A percentile compares a stretch with the other conserved stretches of the same genome.
Evolutionary conservation across 1,139 yeast species (phyloP).

Genomic region (Cylindricascospora bacillispora): DNA sequence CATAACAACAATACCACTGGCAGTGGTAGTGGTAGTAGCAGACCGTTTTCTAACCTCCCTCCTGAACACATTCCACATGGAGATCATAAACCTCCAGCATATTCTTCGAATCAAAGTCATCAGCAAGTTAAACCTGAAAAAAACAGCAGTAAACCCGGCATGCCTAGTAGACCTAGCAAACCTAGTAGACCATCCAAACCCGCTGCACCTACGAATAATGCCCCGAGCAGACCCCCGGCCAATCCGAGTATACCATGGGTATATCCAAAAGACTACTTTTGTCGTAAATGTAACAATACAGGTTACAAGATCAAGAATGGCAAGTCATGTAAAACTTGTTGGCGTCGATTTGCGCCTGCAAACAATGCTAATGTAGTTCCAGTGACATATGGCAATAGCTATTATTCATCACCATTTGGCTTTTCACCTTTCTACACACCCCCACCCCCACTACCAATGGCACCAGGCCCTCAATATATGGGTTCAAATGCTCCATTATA

Average conservation of each 20-base stretch:
- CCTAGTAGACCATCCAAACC: slow-evolving; percentile 3
- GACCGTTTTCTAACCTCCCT: no score
- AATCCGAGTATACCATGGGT: slow-evolving; percentile 60
- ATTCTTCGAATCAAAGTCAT: neutral
- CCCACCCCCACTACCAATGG: slow-evolving; percentile 5
- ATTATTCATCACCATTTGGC: slow-evolving; percentile 1
- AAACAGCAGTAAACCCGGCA: no score
- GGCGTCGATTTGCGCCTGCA: slow-evolving; percentile 47
- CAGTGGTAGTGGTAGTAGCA: no score
- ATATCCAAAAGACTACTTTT: slow-evolving; percentile 51
- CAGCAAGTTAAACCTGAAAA: neutral
- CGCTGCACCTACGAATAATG: slow-evolving; percentile 2
- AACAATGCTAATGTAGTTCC: slow-evolving; percentile 10
- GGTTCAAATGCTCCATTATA: slow-evolving; percentile 21
- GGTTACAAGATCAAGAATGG: slow-evolving; percentile 60
- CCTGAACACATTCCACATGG: no score
- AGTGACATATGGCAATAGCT: no score
- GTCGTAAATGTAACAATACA: slow-evolving; percentile 64
- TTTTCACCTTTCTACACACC: neutral
- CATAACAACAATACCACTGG: no score
- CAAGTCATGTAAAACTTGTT: slow-evolving; percentile 57
- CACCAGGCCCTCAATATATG: slow-evolving; percentile 23
- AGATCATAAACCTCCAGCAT: slow-evolving; percentile 1
- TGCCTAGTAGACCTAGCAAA: slow-evolving; percentile 1
- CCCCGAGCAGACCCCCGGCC: slow-evolving; percentile 4